Evolutionary conservation across 805 yeast genomes (phyloP), one percentile per base, ranked within the genome.

Genomic region (Wickerhamiella azyma): DNA sequence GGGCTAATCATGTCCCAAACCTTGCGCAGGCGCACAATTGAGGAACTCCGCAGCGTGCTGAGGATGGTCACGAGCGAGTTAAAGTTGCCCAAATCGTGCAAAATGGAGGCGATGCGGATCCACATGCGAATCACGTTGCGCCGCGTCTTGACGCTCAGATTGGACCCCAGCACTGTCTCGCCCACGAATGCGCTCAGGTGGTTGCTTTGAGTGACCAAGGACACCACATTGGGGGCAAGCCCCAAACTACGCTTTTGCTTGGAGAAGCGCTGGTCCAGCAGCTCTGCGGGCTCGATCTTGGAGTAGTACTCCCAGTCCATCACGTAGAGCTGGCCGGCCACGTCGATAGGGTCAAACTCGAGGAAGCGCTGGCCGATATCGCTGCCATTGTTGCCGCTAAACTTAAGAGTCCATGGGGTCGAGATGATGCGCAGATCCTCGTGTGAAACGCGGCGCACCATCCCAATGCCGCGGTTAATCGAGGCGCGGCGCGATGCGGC

Each of bases 161-260:
- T 50, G 16, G 56, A 59, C 5, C 54, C 50, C 29, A 64, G 46
- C 41, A 64, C 55, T 4, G 64, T 55, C 40, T 61, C 64, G 10
- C 65, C 63, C 7, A 64, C 65, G 52, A 61, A 60, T 9, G 67
- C 60, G 13, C 62, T 51, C 32, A 64, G 46, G 41, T 62, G 61
- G 55, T 64, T 64, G 17, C 65, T 50, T 40, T 52, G 48, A 24
- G 47, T 42, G 0, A 62, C 53, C 45, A 63, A 53, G 41, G 54
- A 52, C 2, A 49, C 57, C 3, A 64, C 60, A 44, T 61, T 50
- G 6, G 63, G 66, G 5, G 66, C 55, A 11, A 54, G 53, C 6
- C 63, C 62, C 14, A 59, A 49, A 13, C 48, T 26, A 10, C 63
- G 51, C 42, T 61, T 58, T 41, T 54, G 45, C 29, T 52, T 43